These are phyloP conservation scores for Trypanosoma conorhini DNA, from an alignment of 208 protist genomes.

Conservation along the genomic window DNA sequence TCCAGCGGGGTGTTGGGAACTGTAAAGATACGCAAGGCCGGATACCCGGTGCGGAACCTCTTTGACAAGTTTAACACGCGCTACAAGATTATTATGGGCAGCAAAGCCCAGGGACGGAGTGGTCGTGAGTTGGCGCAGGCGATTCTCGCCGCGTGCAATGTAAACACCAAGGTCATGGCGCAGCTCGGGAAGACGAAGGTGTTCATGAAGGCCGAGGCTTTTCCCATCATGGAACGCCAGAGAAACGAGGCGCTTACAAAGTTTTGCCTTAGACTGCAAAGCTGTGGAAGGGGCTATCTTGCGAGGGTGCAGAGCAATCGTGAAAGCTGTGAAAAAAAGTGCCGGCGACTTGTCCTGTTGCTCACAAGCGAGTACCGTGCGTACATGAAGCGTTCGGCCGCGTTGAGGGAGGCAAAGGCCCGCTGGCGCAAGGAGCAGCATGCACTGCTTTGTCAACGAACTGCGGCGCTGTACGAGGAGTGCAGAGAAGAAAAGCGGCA, in stretches of 20 bases:
- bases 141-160: conserved; percentile 17
- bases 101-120: conserved; percentile 3
- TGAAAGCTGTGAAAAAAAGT: conserved; percentile 10
- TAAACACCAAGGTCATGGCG: conserved; percentile 15
- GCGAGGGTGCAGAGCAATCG: conserved; percentile 7
- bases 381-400: conserved; percentile 27
- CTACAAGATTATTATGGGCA: conserved; percentile 36
- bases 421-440: conserved; percentile 21
- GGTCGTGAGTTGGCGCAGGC: conserved; percentile 12
- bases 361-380: conserved; percentile 22
- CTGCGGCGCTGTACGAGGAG: neutral
- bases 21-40: conserved; percentile 41
- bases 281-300: conserved; percentile 17
- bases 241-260: conserved; percentile 27
- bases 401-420: conserved; percentile 15
- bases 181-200: conserved; percentile 45
- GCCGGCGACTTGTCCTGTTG: conserved; percentile 12
- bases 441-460: neutral
- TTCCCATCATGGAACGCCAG: conserved; percentile 23
- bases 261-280: conserved; percentile 25
- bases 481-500: conserved; percentile 1
- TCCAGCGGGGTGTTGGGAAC: conserved; percentile 48
- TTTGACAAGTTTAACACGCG: conserved; percentile 40
- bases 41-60: conserved; percentile 38
- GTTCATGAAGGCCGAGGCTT: conserved; percentile 42